Base-by-base conservation (phyloP, 2,329 filamentous ascomycete species). In the Neonectria sp. region DNA sequence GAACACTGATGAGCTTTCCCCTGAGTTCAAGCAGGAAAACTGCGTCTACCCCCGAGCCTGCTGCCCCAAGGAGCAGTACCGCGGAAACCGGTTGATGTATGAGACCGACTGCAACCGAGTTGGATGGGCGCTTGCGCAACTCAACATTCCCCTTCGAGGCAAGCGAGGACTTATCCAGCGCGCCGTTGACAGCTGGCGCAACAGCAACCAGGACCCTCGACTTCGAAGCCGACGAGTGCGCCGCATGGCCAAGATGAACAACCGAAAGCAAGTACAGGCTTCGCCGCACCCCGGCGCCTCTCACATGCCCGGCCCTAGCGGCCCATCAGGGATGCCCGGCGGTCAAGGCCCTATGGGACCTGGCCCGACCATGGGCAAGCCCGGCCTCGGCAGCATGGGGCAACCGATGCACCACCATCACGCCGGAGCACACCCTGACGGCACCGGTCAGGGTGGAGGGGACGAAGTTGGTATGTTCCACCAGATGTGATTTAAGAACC, bases 21-120 rank as follows among this genome's bases (percentile, higher is more conserved):
- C 90, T 71, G 95, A 98, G 71, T 98, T 98, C 88, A 98, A 97
- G 86, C 94, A 94, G 9, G 95, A 98, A 80, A 99, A 99, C 83
- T 98, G 96, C 79, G 96, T 99, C 15, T 99, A 98, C 79, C 96
- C 96, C 3, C 90, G 96, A 67, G 96, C 96, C 4, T 98, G 95
- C 85, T 97, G 95, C 81, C 90, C 91, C 73, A 98, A 98, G 82
- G 95, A 98, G 66, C 93, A 97, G 79, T 99, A 99, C 85, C 92
- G 95, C 67, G 96, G 96, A 68, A 99, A 99, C 80, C 92, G 96
- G 17, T 85, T 98, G 73, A 93, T 96, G 74, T 99, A 99, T 81
- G 96, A 99, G 85, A 98, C 94, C 17, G 96, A 99, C 83, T 99
- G 96, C 87, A 99, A 99, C 83, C 94, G 95, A 0, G 96, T 99